Conservation (phyloP, 345 rosid species). For the Pistacia integerrima region DNA sequence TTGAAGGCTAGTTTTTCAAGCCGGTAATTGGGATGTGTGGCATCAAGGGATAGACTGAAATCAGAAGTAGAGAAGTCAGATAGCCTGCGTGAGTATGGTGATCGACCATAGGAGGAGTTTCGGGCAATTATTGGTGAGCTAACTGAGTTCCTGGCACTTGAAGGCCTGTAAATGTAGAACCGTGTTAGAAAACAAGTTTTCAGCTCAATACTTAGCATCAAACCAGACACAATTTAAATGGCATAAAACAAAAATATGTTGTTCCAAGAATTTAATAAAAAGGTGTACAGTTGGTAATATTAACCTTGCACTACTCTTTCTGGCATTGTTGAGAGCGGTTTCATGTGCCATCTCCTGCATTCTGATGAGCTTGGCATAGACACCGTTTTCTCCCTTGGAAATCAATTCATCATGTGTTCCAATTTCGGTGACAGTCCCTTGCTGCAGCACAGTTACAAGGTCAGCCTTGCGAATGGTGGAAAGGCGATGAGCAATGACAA, state of each 20-base stretch:
- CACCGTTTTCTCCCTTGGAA: conserved; percentile 85
- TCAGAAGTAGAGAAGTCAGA: conserved; percentile 99
- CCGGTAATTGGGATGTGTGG: conserved; percentile 67
- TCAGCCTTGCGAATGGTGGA: conserved; percentile 98
- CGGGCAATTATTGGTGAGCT: conserved; percentile 96
- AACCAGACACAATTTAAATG: neutral
- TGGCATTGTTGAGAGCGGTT: conserved; percentile 86
- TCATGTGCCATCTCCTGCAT: conserved; percentile 99
- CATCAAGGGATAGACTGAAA: conserved; percentile 88
- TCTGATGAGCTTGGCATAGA: conserved; percentile 84
- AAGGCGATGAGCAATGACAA: conserved; percentile 94
- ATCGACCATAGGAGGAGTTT: conserved; percentile 93
- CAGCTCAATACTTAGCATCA: neutral
- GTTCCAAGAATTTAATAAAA: conserved; percentile 7
- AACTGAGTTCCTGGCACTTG: conserved; percentile 96
- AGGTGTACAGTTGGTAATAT: neutral
- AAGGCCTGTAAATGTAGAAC: conserved; percentile 68
- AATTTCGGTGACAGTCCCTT: conserved; percentile 88
- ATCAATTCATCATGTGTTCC: conserved; percentile 94
- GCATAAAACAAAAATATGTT: neutral
- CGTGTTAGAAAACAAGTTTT: neutral
- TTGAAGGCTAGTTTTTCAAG: conserved; percentile 88
- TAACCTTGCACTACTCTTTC: conserved; percentile 98
- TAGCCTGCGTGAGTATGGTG: conserved; percentile 91
- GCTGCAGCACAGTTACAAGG: conserved; percentile 95